A percentile compares a stretch with the other conserved stretches of the same genome.
Evolutionary conservation across 176 grass and related monocot species (phyloP).

Genomic region (Panicum miliaceum): DNA sequence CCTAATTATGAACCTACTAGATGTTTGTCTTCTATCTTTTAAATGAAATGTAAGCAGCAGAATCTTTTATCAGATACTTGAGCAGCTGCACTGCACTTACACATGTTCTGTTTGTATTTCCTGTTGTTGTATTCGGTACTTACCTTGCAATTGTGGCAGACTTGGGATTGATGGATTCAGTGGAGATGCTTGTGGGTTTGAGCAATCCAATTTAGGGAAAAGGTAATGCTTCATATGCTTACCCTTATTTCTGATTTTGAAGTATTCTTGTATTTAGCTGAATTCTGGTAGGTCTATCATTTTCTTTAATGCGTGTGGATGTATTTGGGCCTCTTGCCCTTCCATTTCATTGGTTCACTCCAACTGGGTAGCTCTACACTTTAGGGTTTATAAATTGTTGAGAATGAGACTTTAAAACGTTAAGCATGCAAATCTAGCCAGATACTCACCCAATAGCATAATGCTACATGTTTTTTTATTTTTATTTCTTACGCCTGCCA

Average conservation of each 20-base stretch:
- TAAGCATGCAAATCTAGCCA: not conserved
- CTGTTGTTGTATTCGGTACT: not conserved
- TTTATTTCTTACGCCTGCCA: not conserved
- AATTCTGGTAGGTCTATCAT: not conserved
- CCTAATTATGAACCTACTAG: not conserved
- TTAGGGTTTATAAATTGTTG: not conserved
- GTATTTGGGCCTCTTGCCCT: not conserved
- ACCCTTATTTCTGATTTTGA: not conserved
- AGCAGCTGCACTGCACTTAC: not conserved
- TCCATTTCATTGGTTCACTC: not conserved
- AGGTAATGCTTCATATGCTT: constrained; percentile 40
- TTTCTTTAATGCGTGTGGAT: not conserved
- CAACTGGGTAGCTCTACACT: not conserved
- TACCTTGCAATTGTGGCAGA: constrained; percentile 33
- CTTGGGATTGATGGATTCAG: constrained; percentile 43
- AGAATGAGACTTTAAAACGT: not conserved
- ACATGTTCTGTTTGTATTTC: not conserved
- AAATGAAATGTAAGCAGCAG: not conserved
- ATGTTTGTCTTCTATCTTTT: not conserved
- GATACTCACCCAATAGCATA: constrained; percentile 14
- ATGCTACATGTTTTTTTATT: not conserved
- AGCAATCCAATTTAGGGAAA: constrained; percentile 54
- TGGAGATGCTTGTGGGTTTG: constrained; percentile 46
- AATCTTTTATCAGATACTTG: constrained; percentile 3
- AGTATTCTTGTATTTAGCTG: not conserved